Conservation (phyloP, 2,329 filamentous ascomycete species). For the Colletotrichum sp. region DNA sequence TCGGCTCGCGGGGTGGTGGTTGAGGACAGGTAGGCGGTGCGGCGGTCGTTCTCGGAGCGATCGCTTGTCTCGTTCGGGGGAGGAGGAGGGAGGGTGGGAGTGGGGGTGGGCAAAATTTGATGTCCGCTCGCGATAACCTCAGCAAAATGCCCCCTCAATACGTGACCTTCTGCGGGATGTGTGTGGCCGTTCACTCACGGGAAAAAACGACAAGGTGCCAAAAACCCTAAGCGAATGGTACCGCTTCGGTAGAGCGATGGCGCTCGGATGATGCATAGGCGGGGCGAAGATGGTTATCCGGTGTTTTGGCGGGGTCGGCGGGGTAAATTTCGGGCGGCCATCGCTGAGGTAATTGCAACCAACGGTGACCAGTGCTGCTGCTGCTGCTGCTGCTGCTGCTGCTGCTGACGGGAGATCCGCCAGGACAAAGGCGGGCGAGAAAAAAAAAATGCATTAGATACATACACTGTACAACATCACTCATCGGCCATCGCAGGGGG, state of each 20-base stretch:
- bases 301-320: constrained; percentile 9
- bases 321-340: neutral
- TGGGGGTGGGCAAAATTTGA: constrained; percentile 19
- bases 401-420: neutral
- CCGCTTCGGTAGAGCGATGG: neutral
- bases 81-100: neutral
- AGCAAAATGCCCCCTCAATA: neutral
- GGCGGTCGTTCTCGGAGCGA: neutral
- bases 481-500: neutral
- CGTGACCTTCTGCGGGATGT: neutral
- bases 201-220: neutral
- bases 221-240: neutral
- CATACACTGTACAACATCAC: constrained; percentile 15
- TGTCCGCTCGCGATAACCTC: neutral
- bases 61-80: neutral
- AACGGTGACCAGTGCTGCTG: neutral
- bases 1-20: neutral
- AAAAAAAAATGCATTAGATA: constrained; percentile 2
- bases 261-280: neutral
- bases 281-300: neutral
- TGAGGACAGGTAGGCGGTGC: constrained; percentile 17
- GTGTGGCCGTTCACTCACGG: neutral
- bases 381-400: neutral
- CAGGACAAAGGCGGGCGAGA: neutral
- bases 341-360: constrained; percentile 3